Conservation (phyloP, 2,329 filamentous ascomycete genomes). For the Fusarium tjaetaba region DNA sequence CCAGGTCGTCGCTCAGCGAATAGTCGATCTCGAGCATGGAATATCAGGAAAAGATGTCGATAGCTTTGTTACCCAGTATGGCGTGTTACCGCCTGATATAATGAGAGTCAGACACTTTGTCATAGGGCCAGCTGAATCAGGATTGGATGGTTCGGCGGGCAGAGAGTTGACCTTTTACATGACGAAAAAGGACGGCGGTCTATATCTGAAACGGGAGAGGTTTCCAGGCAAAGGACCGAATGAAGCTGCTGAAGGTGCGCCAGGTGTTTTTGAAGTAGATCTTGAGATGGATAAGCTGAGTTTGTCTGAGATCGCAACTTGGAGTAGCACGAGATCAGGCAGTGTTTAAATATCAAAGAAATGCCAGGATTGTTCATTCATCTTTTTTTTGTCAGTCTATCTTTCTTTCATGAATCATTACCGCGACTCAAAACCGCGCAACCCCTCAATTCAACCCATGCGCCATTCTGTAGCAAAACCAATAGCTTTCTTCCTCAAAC, state of each 20-base stretch:
- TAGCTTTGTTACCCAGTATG: neutral
- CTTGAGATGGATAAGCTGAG: neutral
- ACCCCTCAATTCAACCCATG: neutral
- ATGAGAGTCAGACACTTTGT: slow-evolving; percentile 20
- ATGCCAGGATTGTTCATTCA: slow-evolving; percentile 3
- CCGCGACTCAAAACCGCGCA: neutral
- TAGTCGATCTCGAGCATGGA: slow-evolving; percentile 13
- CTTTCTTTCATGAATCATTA: slow-evolving; percentile 27
- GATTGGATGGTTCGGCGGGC: neutral
- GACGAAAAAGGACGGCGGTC: neutral
- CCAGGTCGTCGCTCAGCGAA: slow-evolving; percentile 14
- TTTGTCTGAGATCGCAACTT: neutral
- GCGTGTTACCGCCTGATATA: neutral
- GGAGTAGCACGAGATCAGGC: neutral
- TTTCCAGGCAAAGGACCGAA: neutral
- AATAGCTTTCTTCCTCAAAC: too few relatives aligned
- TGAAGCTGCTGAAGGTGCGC: neutral
- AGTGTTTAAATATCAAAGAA: neutral
- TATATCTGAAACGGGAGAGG: slow-evolving; percentile 3
- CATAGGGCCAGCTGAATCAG: neutral
- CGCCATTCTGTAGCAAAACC: neutral
- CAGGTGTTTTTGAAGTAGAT: slow-evolving; percentile 9
- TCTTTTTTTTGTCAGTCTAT: neutral
- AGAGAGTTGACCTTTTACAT: slow-evolving; percentile 15
- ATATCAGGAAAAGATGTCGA: neutral